phyloP scores from a whole-genome alignment of 306 rosid species.

The Cicer yamashitae region DNA sequence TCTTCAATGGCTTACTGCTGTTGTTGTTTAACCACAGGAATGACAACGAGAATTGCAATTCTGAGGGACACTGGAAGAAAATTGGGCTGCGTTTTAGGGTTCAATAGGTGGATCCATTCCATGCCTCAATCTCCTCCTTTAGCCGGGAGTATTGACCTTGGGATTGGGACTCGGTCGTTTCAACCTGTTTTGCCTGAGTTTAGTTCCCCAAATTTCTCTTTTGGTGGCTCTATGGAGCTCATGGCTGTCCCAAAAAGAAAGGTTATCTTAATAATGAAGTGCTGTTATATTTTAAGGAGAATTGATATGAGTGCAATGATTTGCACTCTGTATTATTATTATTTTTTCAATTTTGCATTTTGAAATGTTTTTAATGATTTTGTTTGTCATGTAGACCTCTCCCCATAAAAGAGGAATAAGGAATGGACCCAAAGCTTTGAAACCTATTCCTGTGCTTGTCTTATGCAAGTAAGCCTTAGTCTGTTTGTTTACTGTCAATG shows the following conservation, averaged over 20 bases:
- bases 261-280: constrained; percentile 42
- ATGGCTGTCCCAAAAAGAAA: constrained; percentile 87
- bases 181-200: constrained; percentile 64
- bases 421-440: constrained; percentile 85
- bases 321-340: constrained; percentile 7
- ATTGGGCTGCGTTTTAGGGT: constrained; percentile 47
- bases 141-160: constrained; percentile 46
- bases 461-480: constrained; percentile 72
- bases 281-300: neutral
- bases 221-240: constrained; percentile 79
- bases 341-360: constrained; percentile 4
- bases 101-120: constrained; percentile 50
- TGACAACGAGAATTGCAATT: constrained; percentile 58
- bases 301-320: constrained; percentile 2
- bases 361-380: neutral
- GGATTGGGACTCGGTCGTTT: constrained; percentile 38
- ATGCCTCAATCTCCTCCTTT: constrained; percentile 58
- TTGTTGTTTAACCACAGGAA: constrained; percentile 37
- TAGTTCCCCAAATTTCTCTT: constrained; percentile 57
- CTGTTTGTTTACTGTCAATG: constrained; percentile 16
- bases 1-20: neutral
- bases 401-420: constrained; percentile 71
- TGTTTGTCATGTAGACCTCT: constrained; percentile 53
- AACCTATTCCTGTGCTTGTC: constrained; percentile 77
- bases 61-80: constrained; percentile 44